A percentile compares a stretch with the other conserved stretches of the same genome.
These are phyloP conservation scores for Cucurbita maxima DNA, from an alignment of 306 rosid species.

Conservation along the genomic window DNA sequence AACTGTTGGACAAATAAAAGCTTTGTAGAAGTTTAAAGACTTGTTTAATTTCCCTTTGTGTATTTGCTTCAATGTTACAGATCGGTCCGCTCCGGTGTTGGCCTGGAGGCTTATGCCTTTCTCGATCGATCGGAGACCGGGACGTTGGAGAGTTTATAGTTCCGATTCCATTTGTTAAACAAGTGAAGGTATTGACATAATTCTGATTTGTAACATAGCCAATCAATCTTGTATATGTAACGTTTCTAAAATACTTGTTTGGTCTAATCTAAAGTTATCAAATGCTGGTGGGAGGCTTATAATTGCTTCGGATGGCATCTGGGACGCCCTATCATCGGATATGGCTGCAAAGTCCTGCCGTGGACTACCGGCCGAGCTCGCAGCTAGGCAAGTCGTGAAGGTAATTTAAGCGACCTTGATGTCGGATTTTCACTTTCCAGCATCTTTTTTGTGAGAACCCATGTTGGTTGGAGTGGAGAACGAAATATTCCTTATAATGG, in stretches of 20 bases:
- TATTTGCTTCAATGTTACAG: constrained; percentile 23
- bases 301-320: constrained; percentile 93
- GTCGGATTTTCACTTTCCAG: not conserved
- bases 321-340: constrained; percentile 91
- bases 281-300: constrained; percentile 85
- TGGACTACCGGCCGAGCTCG: constrained; percentile 90
- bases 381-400: constrained; percentile 90
- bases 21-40: not conserved
- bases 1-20: not conserved
- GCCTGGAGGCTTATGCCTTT: constrained; percentile 98
- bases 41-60: not conserved
- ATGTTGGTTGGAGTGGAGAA: no score
- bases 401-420: constrained; percentile 16
- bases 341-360: constrained; percentile 74
- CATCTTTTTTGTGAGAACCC: not conserved
- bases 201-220: not conserved
- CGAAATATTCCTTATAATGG: no score
- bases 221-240: not conserved
- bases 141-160: constrained; percentile 96
- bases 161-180: constrained; percentile 86
- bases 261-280: constrained; percentile 35
- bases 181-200: constrained; percentile 60
- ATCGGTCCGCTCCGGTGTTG: constrained; percentile 98
- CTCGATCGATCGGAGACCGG: constrained; percentile 94
- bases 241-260: constrained; percentile 17